Base-by-base conservation (phyloP, 1,284 basidiomycete species). In the Somion occarium region DNA sequence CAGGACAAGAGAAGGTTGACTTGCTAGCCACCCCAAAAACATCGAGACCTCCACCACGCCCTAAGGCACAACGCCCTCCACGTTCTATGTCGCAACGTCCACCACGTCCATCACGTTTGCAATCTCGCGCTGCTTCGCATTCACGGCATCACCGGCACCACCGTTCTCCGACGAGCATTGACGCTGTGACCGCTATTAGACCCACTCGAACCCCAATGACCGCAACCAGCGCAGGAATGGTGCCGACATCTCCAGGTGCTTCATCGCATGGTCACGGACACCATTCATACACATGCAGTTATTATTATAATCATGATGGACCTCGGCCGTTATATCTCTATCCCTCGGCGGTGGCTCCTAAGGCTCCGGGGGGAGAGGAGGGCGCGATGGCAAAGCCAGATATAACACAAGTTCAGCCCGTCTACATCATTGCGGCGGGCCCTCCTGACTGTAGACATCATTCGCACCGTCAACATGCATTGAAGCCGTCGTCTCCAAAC, bases 1-100 rank as follows among this genome's bases (percentile, higher is more conserved):
- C 49, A 25, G 48, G 59, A 3, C 62, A 61, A 46, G 59, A 64
- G 38, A 61, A 62, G n/a, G 44, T 68, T 34, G 69, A 70, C 52
- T 57, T 70, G 5, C 61, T 69, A 15, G 63, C 57, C 22, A 52
- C 53, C 7, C 50, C 55, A 2, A 47, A 46, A 3, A 22, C 53
- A 2, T 20, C 27, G 2, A 53, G 57, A 12, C 48, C 48, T 12
- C 22, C 38, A 9, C 7, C 18, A 24, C n/a, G 48, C 15, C 51
- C 18, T 39, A 45, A n/a, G 50, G 53, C 5, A 47, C 46, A 30
- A 41, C 53, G 30, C 7, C 30, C 38, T 15, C 7, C 38, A 22
- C n/a, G 48, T 24, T 48, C 22, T 34, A 45, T 15, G 51, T 22
- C 50, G 47, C 4, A 51, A 54, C 24, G 34, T 54, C 23, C 43